Evolutionary conservation across 331 rosid genomes (phyloP), one percentile per base, ranked within the genome.

Genomic region (Erythrophleum ivorense): DNA sequence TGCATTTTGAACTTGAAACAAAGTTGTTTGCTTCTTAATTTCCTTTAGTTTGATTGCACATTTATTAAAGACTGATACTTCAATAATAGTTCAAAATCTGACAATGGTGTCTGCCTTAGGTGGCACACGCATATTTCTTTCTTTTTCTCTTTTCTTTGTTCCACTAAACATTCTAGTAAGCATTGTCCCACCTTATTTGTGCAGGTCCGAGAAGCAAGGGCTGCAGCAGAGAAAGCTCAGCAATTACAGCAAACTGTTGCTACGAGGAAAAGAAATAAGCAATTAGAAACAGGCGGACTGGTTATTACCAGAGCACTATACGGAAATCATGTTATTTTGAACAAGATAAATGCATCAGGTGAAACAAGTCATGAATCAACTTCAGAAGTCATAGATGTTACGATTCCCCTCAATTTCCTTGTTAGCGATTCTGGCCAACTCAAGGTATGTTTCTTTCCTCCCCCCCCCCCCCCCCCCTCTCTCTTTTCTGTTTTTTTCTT

Each of bases 151-250:
- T 58, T 81, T 46, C 45, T n/a, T 65, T 70, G 68, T 41, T 58
- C 71, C 71, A 58, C 55, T 81, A 71, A 54, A 59, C 38, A 36
- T 49, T 46, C 16, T 78, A 52, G 45, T 75, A 74, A 78, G 73
- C 48, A 6, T 52, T 45, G 8, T 19, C 60, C 19, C 1, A 8
- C 75, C 72, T 71, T 58, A 52, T 19, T 36, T 81, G 40, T 90
- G 78, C 84, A 93, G 97, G 97, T 94, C 75, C 81, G 46, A 76
- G 94, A 94, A 91, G 97, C 92, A 66, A 87, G 87, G 88, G 87
- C 92, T 0, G 89, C 97, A 12, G 95, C 97, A 18, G 97, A 91
- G 80, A 94, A 94, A 85, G 95, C 99, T 76, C 97, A 96, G 91
- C 86, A 88, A 79, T 88, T 96, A 76, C 91, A 88, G 67, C 88